phyloP scores from a whole-genome alignment of 495 filamentous ascomycete species.

The Xylaria sp. region DNA sequence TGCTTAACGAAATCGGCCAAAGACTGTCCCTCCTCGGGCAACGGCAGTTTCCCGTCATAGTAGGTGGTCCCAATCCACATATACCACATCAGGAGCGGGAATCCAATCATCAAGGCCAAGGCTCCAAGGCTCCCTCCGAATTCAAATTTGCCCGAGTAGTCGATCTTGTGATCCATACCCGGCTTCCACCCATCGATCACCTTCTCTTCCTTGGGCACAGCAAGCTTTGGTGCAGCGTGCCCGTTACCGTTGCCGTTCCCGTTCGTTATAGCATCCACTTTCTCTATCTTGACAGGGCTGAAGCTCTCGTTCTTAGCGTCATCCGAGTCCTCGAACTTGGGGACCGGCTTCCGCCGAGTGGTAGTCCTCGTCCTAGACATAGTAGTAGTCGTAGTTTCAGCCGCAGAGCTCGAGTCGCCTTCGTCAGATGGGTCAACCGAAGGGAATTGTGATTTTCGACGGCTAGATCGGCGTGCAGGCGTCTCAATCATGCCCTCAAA shows the following conservation, averaged over 20 bases:
- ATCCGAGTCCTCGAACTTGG: conserved; percentile 54
- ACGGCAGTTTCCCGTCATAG: conserved; percentile 83
- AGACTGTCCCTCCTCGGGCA: conserved; percentile 68
- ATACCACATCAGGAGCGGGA: conserved; percentile 95
- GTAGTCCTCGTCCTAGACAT: conserved; percentile 33
- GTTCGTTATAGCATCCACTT: conserved; percentile 32
- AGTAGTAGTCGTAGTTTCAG: conserved; percentile 41
- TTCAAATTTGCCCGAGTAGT: conserved; percentile 82
- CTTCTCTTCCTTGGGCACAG: conserved; percentile 45
- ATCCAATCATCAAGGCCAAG: conserved; percentile 84
- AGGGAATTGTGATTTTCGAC: conserved; percentile 52
- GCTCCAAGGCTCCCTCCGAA: conserved; percentile 87
- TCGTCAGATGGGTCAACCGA: conserved; percentile 49
- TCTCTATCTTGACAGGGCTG: conserved; percentile 39
- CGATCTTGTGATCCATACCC: conserved; percentile 76
- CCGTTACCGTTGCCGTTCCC: conserved; percentile 35
- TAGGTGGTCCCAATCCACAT: conserved; percentile 97
- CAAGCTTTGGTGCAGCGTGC: conserved; percentile 50
- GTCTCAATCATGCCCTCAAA: conserved; percentile 61
- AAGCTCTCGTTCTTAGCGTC: conserved; percentile 43
- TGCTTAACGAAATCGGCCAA: conserved; percentile 70
- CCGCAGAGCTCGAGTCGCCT: conserved; percentile 52
- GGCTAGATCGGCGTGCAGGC: conserved; percentile 45
- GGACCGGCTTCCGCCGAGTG: conserved; percentile 44
- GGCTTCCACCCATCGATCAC: conserved; percentile 71